Percentiles rank a stretch among this genome's conserved stretches.
Conservation (phyloP, 2,329 filamentous ascomycete genomes). For the Verticillium longisporum region DNA sequence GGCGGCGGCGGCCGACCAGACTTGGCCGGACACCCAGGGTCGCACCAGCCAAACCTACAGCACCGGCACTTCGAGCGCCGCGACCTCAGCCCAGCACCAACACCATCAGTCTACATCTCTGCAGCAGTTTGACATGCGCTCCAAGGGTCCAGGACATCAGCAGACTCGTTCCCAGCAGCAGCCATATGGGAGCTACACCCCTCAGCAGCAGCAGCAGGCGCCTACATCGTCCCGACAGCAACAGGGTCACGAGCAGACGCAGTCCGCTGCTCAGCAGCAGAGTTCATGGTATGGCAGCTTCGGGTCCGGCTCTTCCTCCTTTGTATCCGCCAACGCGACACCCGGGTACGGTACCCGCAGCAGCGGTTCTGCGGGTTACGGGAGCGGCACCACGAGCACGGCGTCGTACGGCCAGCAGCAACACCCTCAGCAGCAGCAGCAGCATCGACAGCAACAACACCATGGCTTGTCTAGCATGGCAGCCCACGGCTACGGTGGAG, state of each 20-base stretch:
- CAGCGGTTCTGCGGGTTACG: background rate
- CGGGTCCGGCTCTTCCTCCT: background rate
- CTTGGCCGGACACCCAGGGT: slow-evolving; percentile 3
- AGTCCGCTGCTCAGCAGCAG: background rate
- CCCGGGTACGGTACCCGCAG: background rate
- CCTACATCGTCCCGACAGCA: slow-evolving; percentile 1
- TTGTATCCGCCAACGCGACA: background rate
- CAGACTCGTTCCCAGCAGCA: background rate
- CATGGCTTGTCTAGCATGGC: background rate
- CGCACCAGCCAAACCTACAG: slow-evolving; percentile 1
- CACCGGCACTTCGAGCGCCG: background rate
- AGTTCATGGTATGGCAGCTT: background rate
- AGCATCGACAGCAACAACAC: background rate
- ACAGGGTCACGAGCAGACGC: slow-evolving; percentile 1
- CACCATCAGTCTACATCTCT: slow-evolving; percentile 14
- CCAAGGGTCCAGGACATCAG: slow-evolving; percentile 7
- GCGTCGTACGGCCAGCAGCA: slow-evolving; percentile 3
- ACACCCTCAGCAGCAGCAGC: background rate
- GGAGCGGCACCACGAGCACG: background rate
- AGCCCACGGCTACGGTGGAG: background rate
- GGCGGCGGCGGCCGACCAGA: slow-evolving; percentile 13
- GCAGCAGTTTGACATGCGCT: background rate
- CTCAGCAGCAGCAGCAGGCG: background rate
- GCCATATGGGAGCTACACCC: background rate
- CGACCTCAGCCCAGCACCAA: slow-evolving; percentile 8